Evolutionary conservation across 305 asterid genomes (phyloP), one percentile per base, ranked within the genome.

Genomic region (Rubia balearica): DNA sequence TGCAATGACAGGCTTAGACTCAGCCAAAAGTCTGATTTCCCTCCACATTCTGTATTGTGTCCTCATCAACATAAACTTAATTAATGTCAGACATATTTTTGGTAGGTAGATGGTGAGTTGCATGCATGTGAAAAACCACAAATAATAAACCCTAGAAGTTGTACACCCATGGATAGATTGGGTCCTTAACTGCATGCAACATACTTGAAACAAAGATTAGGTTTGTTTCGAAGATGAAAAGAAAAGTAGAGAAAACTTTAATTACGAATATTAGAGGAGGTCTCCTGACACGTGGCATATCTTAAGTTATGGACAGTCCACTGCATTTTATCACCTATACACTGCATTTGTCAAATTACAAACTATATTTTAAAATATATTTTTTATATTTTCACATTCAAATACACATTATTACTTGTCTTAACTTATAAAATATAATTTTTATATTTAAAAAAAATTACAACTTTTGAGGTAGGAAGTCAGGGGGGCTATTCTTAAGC

Each of bases 11-110:
- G 98, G 98, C 79, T 86, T 88, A 53, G 90, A 77, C 73, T 85
- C 87, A 69, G 96, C 94, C 82, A 91, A 85, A 51, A 91, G 90
- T 83, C 85, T 88, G 79, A 91, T 89, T 85, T 91, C 98, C 79
- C 98, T 89, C 98, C 98, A 91, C 96, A 91, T 89, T 82, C 98
- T 91, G 84, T 65, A 72, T 67, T 69, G 81, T 38, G 67, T 80
- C 59, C 63, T 46, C 59, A 61, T 74, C 45, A 84, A 77, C 38
- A 61, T 43, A 73, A 57, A 55, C 27, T 53, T 16, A 27, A 49
- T 16, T n/a, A 53, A 53, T 22, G 21, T 30, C 4, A 38, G 11
- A 24, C 17, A 61, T 13, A 9, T 30, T 11, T 61, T 61, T 61
- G 41, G 65, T 61, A 13, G 65, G 19, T 24, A 53, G 60, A 17